Base-by-base conservation (phyloP, 345 rosid species). In the Brassica juncea region DNA sequence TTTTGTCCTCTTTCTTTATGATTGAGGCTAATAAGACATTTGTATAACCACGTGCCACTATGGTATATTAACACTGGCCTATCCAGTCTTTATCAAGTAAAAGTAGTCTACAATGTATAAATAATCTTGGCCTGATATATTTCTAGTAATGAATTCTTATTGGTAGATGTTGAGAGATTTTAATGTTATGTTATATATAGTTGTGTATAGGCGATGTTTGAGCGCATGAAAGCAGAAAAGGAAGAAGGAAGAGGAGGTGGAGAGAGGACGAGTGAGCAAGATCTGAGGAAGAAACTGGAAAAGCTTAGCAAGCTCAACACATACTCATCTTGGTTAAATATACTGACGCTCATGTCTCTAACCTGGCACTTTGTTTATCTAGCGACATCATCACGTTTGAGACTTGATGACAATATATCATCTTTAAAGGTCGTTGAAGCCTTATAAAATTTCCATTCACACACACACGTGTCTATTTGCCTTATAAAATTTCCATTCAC, bases 1-100 rank as follows among this genome's bases (percentile, higher is more conserved):
- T 34, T 6, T 34, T 34, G 37, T 34, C 37, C 3, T 28, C 37
- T 34, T 34, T 34, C 37, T 34, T 34, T 34, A 34, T 34, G 37
- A 34, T 86, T n/a, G 73, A 86, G 44, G 78, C 77, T 68, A 92
- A 94, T 66, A 79, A 81, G 32, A 31, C 88, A 44, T 87, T 84
- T 58, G 42, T 92, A 68, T 93, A 91, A 80, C 94, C 94, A 70
- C 81, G 82, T 0, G 94, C 98, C 58, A 87, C 93, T 0, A 91
- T 88, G 94, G 97, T 92, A 81, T 0, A 2, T n/a, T 44, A 25
- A 16, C 55, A 52, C 8, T 39, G 9, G 12, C 39, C 19, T 30
- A 8, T 6, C 15, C 12, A 47, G 6, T 47, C 4, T 28, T 28
- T 34, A 34, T 34, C 37, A 34, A 34, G 37, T 34, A 34, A 34